phyloP scores from a whole-genome alignment of 345 rosid genomes.

The Capsella bursapastoris region DNA sequence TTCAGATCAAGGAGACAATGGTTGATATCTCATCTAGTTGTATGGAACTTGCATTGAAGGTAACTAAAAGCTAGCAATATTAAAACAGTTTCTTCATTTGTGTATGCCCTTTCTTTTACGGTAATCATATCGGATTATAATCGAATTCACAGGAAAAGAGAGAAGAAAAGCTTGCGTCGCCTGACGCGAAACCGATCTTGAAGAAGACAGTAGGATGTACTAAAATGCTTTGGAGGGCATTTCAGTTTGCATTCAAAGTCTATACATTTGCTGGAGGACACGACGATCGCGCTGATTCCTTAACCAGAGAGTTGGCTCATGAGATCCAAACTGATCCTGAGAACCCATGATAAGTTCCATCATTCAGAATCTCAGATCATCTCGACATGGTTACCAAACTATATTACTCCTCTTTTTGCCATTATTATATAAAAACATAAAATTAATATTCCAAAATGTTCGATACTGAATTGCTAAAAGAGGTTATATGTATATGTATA shows the following conservation, averaged over 20 bases:
- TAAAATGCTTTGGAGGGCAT: slow-evolving; percentile 82
- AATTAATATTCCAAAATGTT: slow-evolving; percentile 22
- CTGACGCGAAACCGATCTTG: slow-evolving; percentile 40
- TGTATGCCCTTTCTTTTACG: neutral
- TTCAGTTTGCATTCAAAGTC: slow-evolving; percentile 84
- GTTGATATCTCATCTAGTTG: slow-evolving; percentile 89
- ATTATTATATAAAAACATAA: neutral
- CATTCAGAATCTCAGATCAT: neutral
- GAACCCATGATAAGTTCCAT: slow-evolving; percentile 37
- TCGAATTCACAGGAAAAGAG: slow-evolving; percentile 58
- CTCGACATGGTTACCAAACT: neutral
- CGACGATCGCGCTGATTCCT: slow-evolving; percentile 77
- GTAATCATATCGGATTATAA: neutral
- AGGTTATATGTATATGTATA: slow-evolving; percentile 23
- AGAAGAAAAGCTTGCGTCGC: slow-evolving; percentile 53
- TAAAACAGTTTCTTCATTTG: neutral
- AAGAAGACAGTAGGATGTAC: slow-evolving; percentile 46
- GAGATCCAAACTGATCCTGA: slow-evolving; percentile 72
- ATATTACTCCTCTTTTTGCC: slow-evolving; percentile 35
- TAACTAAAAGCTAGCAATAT: slow-evolving; percentile 25
- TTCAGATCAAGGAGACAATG: slow-evolving; percentile 76
- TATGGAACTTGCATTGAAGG: slow-evolving; percentile 87
- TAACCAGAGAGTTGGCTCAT: slow-evolving; percentile 78
- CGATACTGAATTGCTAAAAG: neutral
- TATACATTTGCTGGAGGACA: slow-evolving; percentile 89